Percentiles rank a stretch among this genome's conserved stretches.
Evolutionary conservation across 148 eudicot genomes (phyloP).

Genomic region (Cornus suecica): DNA sequence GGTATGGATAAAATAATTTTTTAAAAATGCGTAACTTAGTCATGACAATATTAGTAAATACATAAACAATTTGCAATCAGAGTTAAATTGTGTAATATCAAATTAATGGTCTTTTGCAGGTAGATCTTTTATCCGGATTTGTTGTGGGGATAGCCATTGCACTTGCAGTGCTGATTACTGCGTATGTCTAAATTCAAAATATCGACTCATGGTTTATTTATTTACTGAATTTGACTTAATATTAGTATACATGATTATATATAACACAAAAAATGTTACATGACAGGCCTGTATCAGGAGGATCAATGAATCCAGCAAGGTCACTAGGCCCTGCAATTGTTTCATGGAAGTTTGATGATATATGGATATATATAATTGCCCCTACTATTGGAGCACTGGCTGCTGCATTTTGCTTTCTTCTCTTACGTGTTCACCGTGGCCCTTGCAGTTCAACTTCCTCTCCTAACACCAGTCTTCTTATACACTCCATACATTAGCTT

Average conservation of each 20-base stretch:
- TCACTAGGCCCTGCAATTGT: slow-evolving; percentile 82
- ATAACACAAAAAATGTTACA: background rate
- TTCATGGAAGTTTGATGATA: slow-evolving; percentile 52
- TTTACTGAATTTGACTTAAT: background rate
- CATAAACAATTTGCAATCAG: too few relatives aligned
- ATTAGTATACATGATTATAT: background rate
- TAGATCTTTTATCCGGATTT: slow-evolving; percentile 51
- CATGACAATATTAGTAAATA: too few relatives aligned
- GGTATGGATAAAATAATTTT: too few relatives aligned
- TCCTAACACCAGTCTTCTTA: slow-evolving; percentile 5
- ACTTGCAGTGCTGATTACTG: slow-evolving; percentile 75
- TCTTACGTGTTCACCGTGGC: slow-evolving; percentile 41
- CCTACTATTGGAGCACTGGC: slow-evolving; percentile 59
- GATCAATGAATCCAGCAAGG: slow-evolving; percentile 88
- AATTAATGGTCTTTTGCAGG: slow-evolving; percentile 33
- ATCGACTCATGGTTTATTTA: background rate
- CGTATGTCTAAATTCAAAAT: slow-evolving; percentile 30
- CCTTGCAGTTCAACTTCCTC: slow-evolving; percentile 10
- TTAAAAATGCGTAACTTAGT: too few relatives aligned
- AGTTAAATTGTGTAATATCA: too few relatives aligned
- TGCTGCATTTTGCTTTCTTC: slow-evolving; percentile 53
- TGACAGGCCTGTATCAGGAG: slow-evolving; percentile 81
- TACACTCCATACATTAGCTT: slow-evolving; percentile 4
- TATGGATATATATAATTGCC: slow-evolving; percentile 74
- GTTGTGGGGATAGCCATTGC: slow-evolving; percentile 64